Conservation (phyloP, 2,329 filamentous ascomycete genomes). For the Saccharata proteae region DNA sequence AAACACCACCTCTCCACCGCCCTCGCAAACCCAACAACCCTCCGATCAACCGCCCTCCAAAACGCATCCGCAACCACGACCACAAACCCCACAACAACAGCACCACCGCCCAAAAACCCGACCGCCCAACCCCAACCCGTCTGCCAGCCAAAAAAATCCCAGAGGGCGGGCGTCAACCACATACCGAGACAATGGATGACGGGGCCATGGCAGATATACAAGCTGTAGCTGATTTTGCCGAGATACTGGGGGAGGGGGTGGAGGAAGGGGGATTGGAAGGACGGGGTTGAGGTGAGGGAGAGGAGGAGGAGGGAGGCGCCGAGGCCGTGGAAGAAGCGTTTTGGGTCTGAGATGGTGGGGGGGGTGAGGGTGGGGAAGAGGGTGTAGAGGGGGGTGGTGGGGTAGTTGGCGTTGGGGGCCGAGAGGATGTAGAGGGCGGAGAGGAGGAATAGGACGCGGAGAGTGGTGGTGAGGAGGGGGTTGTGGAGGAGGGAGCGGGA, state of each 20-base stretch:
- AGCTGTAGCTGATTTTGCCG: neutral
- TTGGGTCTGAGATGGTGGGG: constrained; percentile 2
- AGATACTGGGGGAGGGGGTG: neutral
- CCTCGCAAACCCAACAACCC: constrained; percentile 2
- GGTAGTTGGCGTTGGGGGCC: constrained; percentile 4
- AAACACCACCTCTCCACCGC: neutral
- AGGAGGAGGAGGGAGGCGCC: constrained; percentile 3
- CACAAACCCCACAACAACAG: no score
- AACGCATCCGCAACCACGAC: no score
- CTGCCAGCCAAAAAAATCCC: neutral
- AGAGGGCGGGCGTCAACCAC: neutral
- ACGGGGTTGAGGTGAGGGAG: neutral
- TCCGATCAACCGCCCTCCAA: neutral
- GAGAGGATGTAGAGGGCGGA: constrained; percentile 5
- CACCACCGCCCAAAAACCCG: neutral
- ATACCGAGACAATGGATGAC: neutral
- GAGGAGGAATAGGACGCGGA: constrained; percentile 3
- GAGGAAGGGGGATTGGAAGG: neutral
- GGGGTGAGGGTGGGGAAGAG: neutral
- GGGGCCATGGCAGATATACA: constrained; percentile 4
- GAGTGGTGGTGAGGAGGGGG: neutral
- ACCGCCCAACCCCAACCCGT: neutral
- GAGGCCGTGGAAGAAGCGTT: constrained; percentile 4
- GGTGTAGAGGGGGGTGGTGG: constrained; percentile 1
- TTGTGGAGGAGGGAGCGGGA: neutral